Base-by-base conservation (phyloP, 139 green algal genomes). In the Chlamydomonas sp. region DNA sequence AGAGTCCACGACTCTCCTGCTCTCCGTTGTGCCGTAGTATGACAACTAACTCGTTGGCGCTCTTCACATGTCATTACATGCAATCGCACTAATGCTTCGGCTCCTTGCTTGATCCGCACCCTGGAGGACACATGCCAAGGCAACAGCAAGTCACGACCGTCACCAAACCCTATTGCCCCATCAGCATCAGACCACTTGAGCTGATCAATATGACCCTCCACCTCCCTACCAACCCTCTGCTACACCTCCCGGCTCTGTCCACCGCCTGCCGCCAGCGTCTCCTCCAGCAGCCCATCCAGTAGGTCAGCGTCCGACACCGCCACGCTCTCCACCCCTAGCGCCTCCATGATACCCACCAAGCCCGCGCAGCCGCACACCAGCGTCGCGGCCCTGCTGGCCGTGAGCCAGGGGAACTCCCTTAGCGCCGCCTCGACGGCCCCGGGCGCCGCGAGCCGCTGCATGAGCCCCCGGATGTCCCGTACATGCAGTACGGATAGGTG, bases 211-310 rank as follows among this genome's bases (percentile, higher is more conserved):
- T 71, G 66, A 71, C 10, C 66, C 66, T 71, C 66, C 12, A 14
- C 66, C 66, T 18, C 10, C 66, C 66, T 71, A 71, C 10, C 66
- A 71, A 10, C 12, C 66, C 12, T 71, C 66, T 14, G 66, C 66
- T 10, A 71, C 66, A 14, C 14, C 66, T 71, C 10, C 10, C 66
- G 10, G 10, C 78, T 71, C 7, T 9, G 12, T 57, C 57, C 15
- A 71, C 10, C 7, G 17, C 61, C 63, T 63, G 3, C 80, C 73
- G 12, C 85, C 69, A 79, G 49, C 68, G 80, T 3, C 66, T 78
- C 85, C 4, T 17, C 58, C 61, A 89, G 68, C 77, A 89, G 20
- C 15, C 85, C 85, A 66, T 89, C 85, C 18, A 89, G 62, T 68
- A 85, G 20, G 20, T 89, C 85, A 16, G 85, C 77, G 75, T 89